A percentile compares a stretch with the other conserved stretches of the same genome.
phyloP scores from a whole-genome alignment of 495 filamentous ascomycete species.

The Hypoxylon perforatum region DNA sequence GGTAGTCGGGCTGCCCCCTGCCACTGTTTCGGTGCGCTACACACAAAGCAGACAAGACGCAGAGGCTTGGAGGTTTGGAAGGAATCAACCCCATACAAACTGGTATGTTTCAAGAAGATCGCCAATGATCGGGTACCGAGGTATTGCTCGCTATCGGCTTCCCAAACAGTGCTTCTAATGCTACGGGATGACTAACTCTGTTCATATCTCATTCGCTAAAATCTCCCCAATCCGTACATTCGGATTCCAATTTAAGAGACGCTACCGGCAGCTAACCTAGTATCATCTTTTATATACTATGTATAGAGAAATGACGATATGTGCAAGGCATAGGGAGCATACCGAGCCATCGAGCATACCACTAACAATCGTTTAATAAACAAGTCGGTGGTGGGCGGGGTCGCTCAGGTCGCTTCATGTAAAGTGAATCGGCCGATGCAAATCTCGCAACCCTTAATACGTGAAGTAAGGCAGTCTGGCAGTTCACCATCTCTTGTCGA shows the following conservation, averaged over 20 bases:
- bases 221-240: not conserved
- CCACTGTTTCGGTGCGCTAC: conserved; percentile 31
- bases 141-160: conserved; percentile 25
- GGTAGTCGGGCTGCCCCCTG: conserved; percentile 22
- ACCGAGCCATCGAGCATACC: not conserved
- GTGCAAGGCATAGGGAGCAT: not conserved
- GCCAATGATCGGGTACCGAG: conserved; percentile 1
- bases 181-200: not conserved
- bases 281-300: conserved; percentile 1
- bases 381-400: not conserved
- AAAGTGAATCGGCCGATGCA: not conserved
- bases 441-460: conserved; percentile 4
- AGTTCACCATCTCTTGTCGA: not conserved
- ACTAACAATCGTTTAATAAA: not conserved
- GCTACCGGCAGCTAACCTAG: not conserved
- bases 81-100: conserved; percentile 31
- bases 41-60: conserved; percentile 2
- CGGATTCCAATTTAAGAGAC: not conserved
- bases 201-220: not conserved
- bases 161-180: conserved; percentile 21
- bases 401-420: not conserved
- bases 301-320: not conserved
- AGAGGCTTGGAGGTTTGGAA: conserved; percentile 36
- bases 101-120: conserved; percentile 29
- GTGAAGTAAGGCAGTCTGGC: not conserved